A percentile compares a stretch with the other conserved stretches of the same genome.
Evolutionary conservation across 2,329 filamentous ascomycete species (phyloP).

Genomic region (Rutstroemia sydowiana): DNA sequence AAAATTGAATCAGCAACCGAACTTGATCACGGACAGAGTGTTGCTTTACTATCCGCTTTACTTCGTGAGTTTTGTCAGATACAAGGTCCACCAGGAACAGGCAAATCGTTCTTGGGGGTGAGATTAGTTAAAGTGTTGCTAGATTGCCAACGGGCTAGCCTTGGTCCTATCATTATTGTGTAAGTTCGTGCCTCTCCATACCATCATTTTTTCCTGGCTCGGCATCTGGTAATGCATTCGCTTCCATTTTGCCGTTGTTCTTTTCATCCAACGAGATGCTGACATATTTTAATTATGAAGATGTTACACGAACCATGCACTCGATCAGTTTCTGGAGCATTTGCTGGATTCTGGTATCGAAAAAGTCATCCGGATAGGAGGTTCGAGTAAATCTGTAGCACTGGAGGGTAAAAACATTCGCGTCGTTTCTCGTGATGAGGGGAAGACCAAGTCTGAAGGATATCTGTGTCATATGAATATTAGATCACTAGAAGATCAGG

Average conservation of each 20-base stretch:
- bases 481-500: conserved; percentile 9
- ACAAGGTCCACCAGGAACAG: conserved; percentile 24
- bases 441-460: conserved; percentile 15
- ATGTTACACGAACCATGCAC: conserved; percentile 28
- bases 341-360: conserved; percentile 36
- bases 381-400: conserved; percentile 18
- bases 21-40: conserved; percentile 21
- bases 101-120: conserved; percentile 26
- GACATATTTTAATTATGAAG: conserved; percentile 7
- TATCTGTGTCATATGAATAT: conserved; percentile 12
- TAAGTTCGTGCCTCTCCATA: conserved; percentile 26
- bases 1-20: conserved; percentile 13
- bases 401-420: conserved; percentile 22
- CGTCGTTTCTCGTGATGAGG: conserved; percentile 13
- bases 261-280: too few relatives aligned
- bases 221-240: too few relatives aligned
- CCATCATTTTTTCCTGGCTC: too few relatives aligned
- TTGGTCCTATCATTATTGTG: conserved; percentile 32
- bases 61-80: conserved; percentile 37
- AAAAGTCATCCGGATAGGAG: conserved; percentile 43
- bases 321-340: conserved; percentile 41
- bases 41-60: conserved; percentile 34
- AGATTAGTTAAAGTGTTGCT: conserved; percentile 26
- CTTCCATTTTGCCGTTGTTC: too few relatives aligned
- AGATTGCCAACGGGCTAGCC: conserved; percentile 25